Base-by-base conservation (phyloP, 768 basidiomycete genomes). In the Omphalotus guepiniiformis region DNA sequence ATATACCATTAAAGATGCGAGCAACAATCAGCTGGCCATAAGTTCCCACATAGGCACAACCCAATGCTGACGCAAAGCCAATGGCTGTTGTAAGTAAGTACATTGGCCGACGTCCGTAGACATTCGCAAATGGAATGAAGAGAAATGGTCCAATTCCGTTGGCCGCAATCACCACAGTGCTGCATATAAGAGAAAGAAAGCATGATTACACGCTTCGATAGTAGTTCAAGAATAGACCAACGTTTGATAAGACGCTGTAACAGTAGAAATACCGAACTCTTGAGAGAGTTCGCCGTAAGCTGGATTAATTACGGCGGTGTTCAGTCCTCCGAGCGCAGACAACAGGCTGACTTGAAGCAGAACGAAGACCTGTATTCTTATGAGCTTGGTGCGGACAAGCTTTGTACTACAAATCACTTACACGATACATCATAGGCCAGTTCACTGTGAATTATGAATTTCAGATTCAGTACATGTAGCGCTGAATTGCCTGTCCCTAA, bases 161-260 rank as follows among this genome's bases (percentile, higher is more conserved):
- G 2, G 37, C 28, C 19, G 43, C 43, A 21, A 45, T 45, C 6
- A 25, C 12, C 13, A 45, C 43, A 3, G 43, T 45, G 21, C 40
- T 41, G n/a, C 25, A 0, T 27, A 27, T 9, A 41, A 4, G 8
- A 4, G 21, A 23, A 26, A 27, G 12, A 27, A n/a, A 16, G 22
- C 15, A 16, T 15, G 4, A 16, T 18, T 15, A 11, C n/a, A n/a
- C n/a, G n/a, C 16, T 11, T 15, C 23, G 40, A 28, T 9, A 23
- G 16, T 32, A n/a, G n/a, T 32, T 40, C 22, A 27, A 18, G 15
- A 8, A 23, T 4, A n/a, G n/a, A 41, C 40, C 29, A 16, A 26
- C 40, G 43, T 45, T 35, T 45, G 43, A 6, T 45, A 45, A 23
- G 43, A 45, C 4, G 43, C 43, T 9, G 43, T 45, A 4, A 45